A percentile compares a stretch with the other conserved stretches of the same genome.
Evolutionary conservation across 805 yeast species (phyloP).

Genomic region (Saccharomycopsis fodiens): DNA sequence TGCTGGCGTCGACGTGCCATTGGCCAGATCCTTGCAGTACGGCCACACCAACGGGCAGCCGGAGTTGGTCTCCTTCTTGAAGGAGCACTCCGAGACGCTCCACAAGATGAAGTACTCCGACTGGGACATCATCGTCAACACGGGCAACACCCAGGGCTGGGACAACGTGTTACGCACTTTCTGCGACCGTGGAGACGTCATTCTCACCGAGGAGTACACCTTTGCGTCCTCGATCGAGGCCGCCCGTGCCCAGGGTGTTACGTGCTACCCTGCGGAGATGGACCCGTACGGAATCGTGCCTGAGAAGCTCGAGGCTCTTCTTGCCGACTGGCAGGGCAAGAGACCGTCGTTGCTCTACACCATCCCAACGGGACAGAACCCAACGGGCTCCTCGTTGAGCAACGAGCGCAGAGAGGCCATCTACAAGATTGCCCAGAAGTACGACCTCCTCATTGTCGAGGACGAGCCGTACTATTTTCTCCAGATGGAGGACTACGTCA

Average conservation of each 20-base stretch:
- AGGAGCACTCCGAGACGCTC: constrained; percentile 60
- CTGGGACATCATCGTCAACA: constrained; percentile 66
- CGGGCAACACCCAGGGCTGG: constrained; percentile 90
- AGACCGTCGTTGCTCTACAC: constrained; percentile 86
- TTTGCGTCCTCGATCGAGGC: constrained; percentile 84
- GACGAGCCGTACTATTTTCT: constrained; percentile 97
- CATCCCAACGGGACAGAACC: constrained; percentile 96
- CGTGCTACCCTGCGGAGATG: constrained; percentile 64
- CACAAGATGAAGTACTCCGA: constrained; percentile 44
- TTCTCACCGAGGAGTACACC: constrained; percentile 73
- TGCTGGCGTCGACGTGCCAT: constrained; percentile 56
- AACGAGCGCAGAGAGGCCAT: constrained; percentile 69
- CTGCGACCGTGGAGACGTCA: constrained; percentile 70
- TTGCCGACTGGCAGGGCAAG: constrained; percentile 63
- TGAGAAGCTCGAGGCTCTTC: constrained; percentile 49
- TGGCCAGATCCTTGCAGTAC: constrained; percentile 85
- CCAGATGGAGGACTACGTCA: constrained; percentile 78
- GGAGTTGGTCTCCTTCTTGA: constrained; percentile 58
- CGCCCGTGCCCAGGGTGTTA: constrained; percentile 63
- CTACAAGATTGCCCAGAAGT: constrained; percentile 72
- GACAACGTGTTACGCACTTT: constrained; percentile 77
- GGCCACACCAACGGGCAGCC: constrained; percentile 80
- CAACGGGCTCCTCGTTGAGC: constrained; percentile 84
- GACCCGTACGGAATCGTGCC: constrained; percentile 78
- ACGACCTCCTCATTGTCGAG: constrained; percentile 81